Conservation (phyloP, 2,329 filamentous ascomycete genomes). For the Paraphaeosphaeria sporulosa region DNA sequence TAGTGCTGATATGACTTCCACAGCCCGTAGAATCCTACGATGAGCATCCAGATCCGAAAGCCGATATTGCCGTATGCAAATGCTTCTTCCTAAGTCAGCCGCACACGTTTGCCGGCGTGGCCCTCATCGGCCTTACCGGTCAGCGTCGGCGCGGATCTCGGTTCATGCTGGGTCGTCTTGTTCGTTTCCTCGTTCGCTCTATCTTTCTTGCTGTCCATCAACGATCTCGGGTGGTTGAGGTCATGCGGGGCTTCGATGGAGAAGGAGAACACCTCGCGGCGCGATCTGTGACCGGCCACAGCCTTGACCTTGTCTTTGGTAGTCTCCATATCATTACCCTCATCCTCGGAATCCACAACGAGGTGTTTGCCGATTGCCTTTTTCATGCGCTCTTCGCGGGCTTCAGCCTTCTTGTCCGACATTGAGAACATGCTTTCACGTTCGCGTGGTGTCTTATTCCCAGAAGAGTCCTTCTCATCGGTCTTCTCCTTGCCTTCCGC, state of each 20-base stretch:
- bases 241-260: conserved; percentile 44
- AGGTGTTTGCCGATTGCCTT: conserved; percentile 25
- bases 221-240: conserved; percentile 28
- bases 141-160: conserved; percentile 27
- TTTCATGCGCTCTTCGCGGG: conserved; percentile 25
- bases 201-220: conserved; percentile 9
- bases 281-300: conserved; percentile 23
- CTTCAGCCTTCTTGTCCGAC: conserved; percentile 31
- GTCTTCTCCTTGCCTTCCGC: conserved; percentile 5
- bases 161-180: conserved; percentile 9
- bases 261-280: conserved; percentile 45
- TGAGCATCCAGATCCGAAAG: too few relatives aligned
- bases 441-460: conserved; percentile 11
- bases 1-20: too few relatives aligned
- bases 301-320: conserved; percentile 23
- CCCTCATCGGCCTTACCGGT: conserved; percentile 8
- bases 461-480: conserved; percentile 11
- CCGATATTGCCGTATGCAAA: background rate
- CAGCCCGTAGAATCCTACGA: too few relatives aligned
- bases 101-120: conserved; percentile 31
- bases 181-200: conserved; percentile 8
- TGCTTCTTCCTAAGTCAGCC: conserved; percentile 24
- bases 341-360: conserved; percentile 18
- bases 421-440: conserved; percentile 37
- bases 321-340: conserved; percentile 9